Percentiles rank a stretch among this genome's conserved stretches.
Conservation (phyloP, 2,329 filamentous ascomycete genomes). For the Tolypocladium nubicola region DNA sequence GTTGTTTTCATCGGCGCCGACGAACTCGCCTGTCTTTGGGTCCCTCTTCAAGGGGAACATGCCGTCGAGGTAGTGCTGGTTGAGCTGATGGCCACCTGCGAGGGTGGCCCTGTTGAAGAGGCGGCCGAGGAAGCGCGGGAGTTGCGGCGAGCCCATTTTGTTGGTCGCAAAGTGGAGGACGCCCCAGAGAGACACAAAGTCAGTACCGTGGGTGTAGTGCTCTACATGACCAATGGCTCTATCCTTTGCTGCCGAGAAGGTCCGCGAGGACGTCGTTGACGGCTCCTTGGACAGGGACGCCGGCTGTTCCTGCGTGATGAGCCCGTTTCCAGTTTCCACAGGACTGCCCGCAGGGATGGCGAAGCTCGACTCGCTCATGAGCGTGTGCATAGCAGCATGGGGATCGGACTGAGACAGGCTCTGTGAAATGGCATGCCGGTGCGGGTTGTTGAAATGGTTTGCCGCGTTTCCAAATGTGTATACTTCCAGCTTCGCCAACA, state of each 20-base stretch:
- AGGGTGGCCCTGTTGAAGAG: conserved; percentile 45
- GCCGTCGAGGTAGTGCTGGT: conserved; percentile 50
- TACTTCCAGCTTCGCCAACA: conserved; percentile 60
- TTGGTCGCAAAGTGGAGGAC: conserved; percentile 56
- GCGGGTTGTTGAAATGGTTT: conserved; percentile 74
- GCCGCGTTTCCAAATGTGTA: conserved; percentile 72
- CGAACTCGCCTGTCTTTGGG: conserved; percentile 26
- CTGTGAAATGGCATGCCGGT: conserved; percentile 38
- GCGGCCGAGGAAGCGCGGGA: conserved; percentile 50
- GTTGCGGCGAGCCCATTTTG: conserved; percentile 24
- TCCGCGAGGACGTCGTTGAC: conserved; percentile 22
- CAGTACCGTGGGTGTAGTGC: conserved; percentile 65
- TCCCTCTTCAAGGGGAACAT: conserved; percentile 46
- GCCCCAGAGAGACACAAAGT: conserved; percentile 67
- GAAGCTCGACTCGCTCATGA: conserved; percentile 25
- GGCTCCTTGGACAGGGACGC: conserved; percentile 10
- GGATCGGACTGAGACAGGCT: conserved; percentile 21
- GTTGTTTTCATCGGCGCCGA: conserved; percentile 36
- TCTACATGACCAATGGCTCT: conserved; percentile 61
- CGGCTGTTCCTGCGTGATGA: conserved; percentile 6
- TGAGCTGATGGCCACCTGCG: conserved; percentile 46
- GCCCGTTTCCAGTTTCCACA: conserved; percentile 8
- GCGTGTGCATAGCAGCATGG: conserved; percentile 19
- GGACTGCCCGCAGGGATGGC: conserved; percentile 11
- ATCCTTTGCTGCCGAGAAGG: conserved; percentile 27